A percentile compares a stretch with the other conserved stretches of the same genome.
Evolutionary conservation across 768 basidiomycete species (phyloP).

Genomic region (Arthromyces matolae): DNA sequence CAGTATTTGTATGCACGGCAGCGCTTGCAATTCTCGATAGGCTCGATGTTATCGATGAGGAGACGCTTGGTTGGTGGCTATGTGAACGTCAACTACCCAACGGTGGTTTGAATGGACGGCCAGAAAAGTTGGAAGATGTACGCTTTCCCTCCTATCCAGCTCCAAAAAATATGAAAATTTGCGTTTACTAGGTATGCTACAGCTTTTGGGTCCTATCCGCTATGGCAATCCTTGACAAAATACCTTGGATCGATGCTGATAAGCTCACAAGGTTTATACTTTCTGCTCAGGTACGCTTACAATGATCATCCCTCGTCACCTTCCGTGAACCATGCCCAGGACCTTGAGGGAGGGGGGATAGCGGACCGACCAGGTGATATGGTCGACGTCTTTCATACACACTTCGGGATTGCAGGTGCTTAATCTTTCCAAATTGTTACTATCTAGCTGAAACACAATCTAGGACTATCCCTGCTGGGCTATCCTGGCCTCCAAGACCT

Average conservation of each 20-base stretch:
- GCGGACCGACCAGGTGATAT: conserved; percentile 92
- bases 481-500: conserved; percentile 81
- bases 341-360: conserved; percentile 87
- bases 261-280: conserved; percentile 82
- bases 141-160: conserved; percentile 22
- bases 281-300: conserved; percentile 66
- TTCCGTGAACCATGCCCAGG: conserved; percentile 41
- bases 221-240: conserved; percentile 76
- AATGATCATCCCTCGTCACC: neutral
- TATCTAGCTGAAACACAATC: neutral
- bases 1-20: conserved; percentile 88
- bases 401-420: conserved; percentile 84
- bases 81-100: conserved; percentile 89
- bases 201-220: conserved; percentile 95
- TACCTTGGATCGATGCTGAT: conserved; percentile 84
- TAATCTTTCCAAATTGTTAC: neutral
- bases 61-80: conserved; percentile 91
- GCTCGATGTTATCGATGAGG: conserved; percentile 72
- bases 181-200: conserved; percentile 77
- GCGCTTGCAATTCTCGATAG: conserved; percentile 84
- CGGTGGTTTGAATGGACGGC: conserved; percentile 95
- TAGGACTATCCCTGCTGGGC: conserved; percentile 84
- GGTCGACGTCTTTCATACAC: conserved; percentile 96
- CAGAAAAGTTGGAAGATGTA: conserved; percentile 96
- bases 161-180: neutral